These are phyloP conservation scores for Sanghuangporus weigelae DNA, from an alignment of 1,284 basidiomycete species.

Conservation along the genomic window DNA sequence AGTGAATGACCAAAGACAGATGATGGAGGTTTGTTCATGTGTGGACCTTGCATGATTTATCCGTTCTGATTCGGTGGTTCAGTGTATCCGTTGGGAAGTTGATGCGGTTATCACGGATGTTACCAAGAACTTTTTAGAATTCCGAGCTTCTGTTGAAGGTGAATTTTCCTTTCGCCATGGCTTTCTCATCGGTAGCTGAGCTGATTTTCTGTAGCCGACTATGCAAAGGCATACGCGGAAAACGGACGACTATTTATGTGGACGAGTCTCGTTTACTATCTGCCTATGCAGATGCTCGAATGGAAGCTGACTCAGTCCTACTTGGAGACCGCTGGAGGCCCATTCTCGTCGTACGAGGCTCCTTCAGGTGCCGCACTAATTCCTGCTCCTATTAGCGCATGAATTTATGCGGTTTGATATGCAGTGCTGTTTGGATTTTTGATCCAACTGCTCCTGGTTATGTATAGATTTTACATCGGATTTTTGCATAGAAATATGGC, in stretches of 20 bases:
- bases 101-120: conserved; percentile 88
- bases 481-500: not conserved
- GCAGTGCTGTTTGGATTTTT: not conserved
- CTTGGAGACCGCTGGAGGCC: conserved; percentile 50
- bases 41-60: conserved; percentile 1
- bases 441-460: not conserved
- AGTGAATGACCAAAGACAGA: conserved; percentile 85
- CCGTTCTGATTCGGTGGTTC: conserved; percentile 13
- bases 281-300: conserved; percentile 37
- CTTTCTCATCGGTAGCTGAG: not conserved
- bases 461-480: not conserved
- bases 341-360: conserved; percentile 36
- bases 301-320: conserved; percentile 23
- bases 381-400: not conserved
- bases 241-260: conserved; percentile 71
- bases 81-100: conserved; percentile 77
- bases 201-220: conserved; percentile 45
- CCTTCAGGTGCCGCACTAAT: not conserved
- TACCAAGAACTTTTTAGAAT: conserved; percentile 71
- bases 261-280: conserved; percentile 62
- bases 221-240: conserved; percentile 53
- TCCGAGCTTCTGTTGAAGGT: conserved; percentile 67
- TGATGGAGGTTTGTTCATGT: conserved; percentile 74
- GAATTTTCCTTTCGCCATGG: conserved; percentile 23
- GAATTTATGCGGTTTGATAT: not conserved